These are phyloP conservation scores for Luffa aegyptiaca DNA, from an alignment of 306 rosid genomes.

Conservation along the genomic window DNA sequence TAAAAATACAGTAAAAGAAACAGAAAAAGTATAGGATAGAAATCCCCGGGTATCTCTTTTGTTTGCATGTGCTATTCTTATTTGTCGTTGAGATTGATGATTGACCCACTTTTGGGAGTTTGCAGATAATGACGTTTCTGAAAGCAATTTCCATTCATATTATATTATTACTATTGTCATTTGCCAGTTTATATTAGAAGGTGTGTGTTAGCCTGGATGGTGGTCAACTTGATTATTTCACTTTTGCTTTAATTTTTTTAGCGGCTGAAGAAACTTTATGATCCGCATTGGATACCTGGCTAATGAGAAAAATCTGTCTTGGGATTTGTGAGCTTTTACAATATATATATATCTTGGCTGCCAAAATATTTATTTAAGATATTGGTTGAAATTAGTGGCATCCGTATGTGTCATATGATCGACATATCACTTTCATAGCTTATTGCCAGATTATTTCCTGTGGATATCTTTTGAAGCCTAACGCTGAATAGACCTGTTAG, in stretches of 20 bases:
- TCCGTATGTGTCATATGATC: background rate
- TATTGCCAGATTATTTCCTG: background rate
- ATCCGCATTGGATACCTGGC: slow-evolving; percentile 6
- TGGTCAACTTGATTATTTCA: slow-evolving; percentile 19
- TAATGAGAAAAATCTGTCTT: slow-evolving; percentile 6
- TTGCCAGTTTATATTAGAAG: background rate
- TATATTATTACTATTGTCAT: slow-evolving; percentile 5
- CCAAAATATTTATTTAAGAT: background rate
- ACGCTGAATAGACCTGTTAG: background rate
- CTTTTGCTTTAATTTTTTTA: slow-evolving; percentile 1
- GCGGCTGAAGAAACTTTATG: slow-evolving; percentile 1
- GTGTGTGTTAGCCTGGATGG: background rate
- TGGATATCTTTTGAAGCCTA: background rate
- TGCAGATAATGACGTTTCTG: slow-evolving; percentile 53
- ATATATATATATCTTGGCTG: background rate
- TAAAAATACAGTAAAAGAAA: slow-evolving; percentile 4
- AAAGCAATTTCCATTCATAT: slow-evolving; percentile 16
- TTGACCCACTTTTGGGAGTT: slow-evolving; percentile 37
- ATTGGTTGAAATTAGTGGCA: slow-evolving; percentile 5
- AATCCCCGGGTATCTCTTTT: slow-evolving; percentile 5
- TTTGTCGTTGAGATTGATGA: slow-evolving; percentile 19
- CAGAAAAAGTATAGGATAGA: background rate
- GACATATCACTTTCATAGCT: background rate
- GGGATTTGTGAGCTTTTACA: slow-evolving; percentile 5
- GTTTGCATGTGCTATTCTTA: slow-evolving; percentile 23